Evolutionary conservation across 768 basidiomycete genomes (phyloP), one percentile per base, ranked within the genome.

Genomic region (Dictyophora rubrovolvata): DNA sequence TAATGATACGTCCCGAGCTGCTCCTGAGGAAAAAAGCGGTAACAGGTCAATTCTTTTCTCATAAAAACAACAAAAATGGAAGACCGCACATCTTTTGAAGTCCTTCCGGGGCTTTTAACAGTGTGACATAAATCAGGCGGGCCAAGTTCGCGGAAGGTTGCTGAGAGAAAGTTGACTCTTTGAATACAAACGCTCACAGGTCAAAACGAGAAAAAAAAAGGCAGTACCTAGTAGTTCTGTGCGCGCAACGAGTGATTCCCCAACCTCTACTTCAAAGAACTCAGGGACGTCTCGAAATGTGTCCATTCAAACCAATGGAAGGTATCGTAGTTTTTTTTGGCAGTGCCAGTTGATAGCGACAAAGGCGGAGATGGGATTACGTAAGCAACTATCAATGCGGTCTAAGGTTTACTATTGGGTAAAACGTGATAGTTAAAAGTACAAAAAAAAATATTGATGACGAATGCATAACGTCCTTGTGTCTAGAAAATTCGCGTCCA

Each of bases 101-200:
- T 91, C 51, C 83, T 77, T 60, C 93, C 92, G 0, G 86, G 89
- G 52, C 84, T 92, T 73, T 98, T 99, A 61, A 95, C 83, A 54
- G 95, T 89, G 75, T 98, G 93, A 65, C 92, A 94, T 46, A 99
- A 75, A 72, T 99, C 96, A 6, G 96, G 96, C 0, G 96, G 96
- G 12, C 96, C 96, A 17, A 99, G 85, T 74, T 99, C 95, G 36
- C 94, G 82, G 73, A 98, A 99, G 11, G 92, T 86, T 6, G 92
- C 95, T 98, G 8, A 62, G 28, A 60, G 52, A 54, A 20, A 60
- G 59, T 18, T 18, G 48, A 28, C 28, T 28, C 28, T 28, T 28
- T 55, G 54, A 66, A 68, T 14, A 42, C 42, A 42, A 42, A 42
- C 42, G 28, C 28, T 28, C n/a, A 42, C 36, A 14, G 8, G 8